phyloP scores from a whole-genome alignment of 495 filamentous ascomycete genomes.

The Aspergillus affinis region DNA sequence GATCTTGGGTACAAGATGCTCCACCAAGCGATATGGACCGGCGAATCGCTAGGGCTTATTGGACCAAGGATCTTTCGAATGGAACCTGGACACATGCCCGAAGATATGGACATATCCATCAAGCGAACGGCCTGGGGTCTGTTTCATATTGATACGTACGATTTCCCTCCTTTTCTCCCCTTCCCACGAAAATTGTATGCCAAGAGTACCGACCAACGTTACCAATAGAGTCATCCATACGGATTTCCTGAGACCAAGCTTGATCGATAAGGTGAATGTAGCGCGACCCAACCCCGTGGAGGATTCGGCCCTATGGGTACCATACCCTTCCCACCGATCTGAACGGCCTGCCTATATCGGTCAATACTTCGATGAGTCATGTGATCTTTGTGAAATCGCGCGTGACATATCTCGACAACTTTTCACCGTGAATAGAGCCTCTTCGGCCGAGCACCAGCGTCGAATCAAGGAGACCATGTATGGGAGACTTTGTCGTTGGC shows the following conservation, averaged over 20 bases:
- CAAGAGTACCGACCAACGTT: not conserved
- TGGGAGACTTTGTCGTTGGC: constrained; percentile 35
- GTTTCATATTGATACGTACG: constrained; percentile 48
- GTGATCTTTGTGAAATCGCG: constrained; percentile 41
- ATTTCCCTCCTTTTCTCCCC: not conserved
- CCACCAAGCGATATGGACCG: constrained; percentile 41
- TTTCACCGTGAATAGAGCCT: constrained; percentile 25
- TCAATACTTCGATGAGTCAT: constrained; percentile 42
- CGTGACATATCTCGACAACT: constrained; percentile 42
- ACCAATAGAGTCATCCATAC: constrained; percentile 40
- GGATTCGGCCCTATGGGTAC: constrained; percentile 31
- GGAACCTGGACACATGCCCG: constrained; percentile 21
- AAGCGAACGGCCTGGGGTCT: constrained; percentile 44
- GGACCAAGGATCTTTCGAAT: constrained; percentile 25
- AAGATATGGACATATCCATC: constrained; percentile 38
- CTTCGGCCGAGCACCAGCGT: constrained; percentile 16
- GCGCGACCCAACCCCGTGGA: constrained; percentile 21
- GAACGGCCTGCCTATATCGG: constrained; percentile 32
- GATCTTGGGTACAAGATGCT: constrained; percentile 46
- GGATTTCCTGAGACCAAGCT: constrained; percentile 39
- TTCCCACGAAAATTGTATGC: not conserved
- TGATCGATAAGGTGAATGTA: constrained; percentile 39
- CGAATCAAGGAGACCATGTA: constrained; percentile 34
- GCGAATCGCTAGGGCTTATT: constrained; percentile 37
- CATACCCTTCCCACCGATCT: constrained; percentile 41